Evolutionary conservation across 257 asterid genomes (phyloP), one percentile per base, ranked within the genome.

Genomic region (Gentiana straminea): DNA sequence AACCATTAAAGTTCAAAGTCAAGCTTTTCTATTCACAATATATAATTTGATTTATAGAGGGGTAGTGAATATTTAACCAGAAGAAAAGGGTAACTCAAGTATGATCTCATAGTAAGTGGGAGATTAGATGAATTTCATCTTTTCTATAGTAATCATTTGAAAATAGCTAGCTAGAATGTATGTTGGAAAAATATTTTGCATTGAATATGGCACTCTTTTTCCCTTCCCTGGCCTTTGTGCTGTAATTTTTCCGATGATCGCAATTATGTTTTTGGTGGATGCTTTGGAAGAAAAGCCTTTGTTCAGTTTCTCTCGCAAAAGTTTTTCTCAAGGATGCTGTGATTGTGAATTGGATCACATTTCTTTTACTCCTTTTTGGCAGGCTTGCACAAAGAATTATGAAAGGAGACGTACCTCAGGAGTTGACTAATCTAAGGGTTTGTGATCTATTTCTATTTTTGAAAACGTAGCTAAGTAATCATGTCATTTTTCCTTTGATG

Each of bases 381-480:
- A 87, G 98, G 89, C 94, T 92, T 68, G 98, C 98, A 7, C 98
- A 86, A 76, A 82, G 98, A 69, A 91, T 91, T 70, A 94, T 91
- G 70, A 92, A 87, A 73, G 98, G 98, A 67, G 98, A 92, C 75
- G 98, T 88, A 50, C 98, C 98, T 66, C 95, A 92, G 73, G 97
- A 97, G 52, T 66, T 92, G 74, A 85, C 83, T 84, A 88, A 92
- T 56, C 83, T 97, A 59, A 74, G 77, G 89, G 97, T 91, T 71
- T 59, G 92, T 82, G 53, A 39, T 64, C 53, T 69, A 39, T 61
- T 50, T 63, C 41, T 41, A 10, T 45, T 13, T 52, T 72, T 56
- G 51, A 66, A 50, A 60, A 45, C 33, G 55, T 41, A 37, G 24
- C 24, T 15, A 15, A 15, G 24, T 2, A 11, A 6, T 37, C 15